Conservation (phyloP, 345 rosid species). For the Citrus mangshanensis region DNA sequence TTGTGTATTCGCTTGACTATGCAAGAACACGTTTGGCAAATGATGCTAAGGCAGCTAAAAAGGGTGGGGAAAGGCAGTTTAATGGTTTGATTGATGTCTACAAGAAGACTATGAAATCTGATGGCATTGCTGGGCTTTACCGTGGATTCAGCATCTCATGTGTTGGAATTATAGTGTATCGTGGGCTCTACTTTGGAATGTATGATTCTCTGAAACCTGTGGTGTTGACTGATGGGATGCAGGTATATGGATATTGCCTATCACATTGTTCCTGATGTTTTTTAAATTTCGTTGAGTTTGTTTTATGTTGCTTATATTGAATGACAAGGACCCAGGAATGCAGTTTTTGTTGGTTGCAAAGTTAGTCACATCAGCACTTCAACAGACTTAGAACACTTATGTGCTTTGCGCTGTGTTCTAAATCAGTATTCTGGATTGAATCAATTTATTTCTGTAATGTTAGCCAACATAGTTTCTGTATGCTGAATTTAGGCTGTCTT, state of each 20-base stretch:
- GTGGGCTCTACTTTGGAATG: conserved; percentile 66
- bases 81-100: conserved; percentile 57
- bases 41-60: conserved; percentile 48
- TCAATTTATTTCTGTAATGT: background rate
- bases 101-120: conserved; percentile 49
- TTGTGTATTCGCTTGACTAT: conserved; percentile 54
- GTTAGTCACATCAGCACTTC: background rate
- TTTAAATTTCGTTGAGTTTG: background rate
- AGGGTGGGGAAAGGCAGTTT: conserved; percentile 59
- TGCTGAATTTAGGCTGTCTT: background rate
- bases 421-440: background rate
- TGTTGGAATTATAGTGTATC: conserved; percentile 51
- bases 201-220: conserved; percentile 68
- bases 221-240: conserved; percentile 40
- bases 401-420: background rate
- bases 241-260: conserved; percentile 30
- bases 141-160: conserved; percentile 59
- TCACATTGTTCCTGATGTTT: background rate
- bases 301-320: background rate
- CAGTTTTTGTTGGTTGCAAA: background rate
- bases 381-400: background rate
- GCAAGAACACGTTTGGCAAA: conserved; percentile 56
- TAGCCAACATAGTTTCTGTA: background rate
- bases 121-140: conserved; percentile 57
- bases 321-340: background rate